Evolutionary conservation across 345 rosid genomes (phyloP), one percentile per base, ranked within the genome.

Genomic region (Salix purpurea): DNA sequence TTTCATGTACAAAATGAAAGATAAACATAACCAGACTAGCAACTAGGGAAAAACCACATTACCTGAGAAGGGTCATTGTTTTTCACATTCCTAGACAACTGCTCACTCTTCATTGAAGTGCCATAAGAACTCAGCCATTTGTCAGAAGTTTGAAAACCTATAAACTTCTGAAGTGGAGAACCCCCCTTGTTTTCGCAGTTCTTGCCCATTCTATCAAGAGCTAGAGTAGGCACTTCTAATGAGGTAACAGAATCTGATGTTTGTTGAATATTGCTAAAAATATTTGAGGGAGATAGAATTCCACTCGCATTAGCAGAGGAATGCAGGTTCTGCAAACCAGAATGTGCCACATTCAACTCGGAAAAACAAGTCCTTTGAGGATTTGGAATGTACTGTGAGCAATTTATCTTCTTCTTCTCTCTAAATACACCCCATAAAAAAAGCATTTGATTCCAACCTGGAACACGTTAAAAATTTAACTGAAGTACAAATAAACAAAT

Each of bases 371-470:
- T 46, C 14, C 52, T 15, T 21, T 14, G 50, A 32, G 32, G 42
- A 65, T 23, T 40, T 15, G 70, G 69, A 39, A 56, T 18, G 24
- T 74, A 44, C 8, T 24, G 56, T 23, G 64, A 65, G 70, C 28
- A 50, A 12, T 54, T 23, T 46, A 12, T 11, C 16, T 30, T 73
- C 72, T 64, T 82, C 69, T 64, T 82, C 69, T 62, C 81, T 73
- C 74, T 74, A 48, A 77, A 77, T 37, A 83, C 81, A 54, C 83
- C 86, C 83, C 86, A 83, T 30, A 83, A 37, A 66, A 74, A 80
- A 66, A 70, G 52, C 60, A 73, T 9, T 7, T 65, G 66, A 66
- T 83, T 79, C 83, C 83, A 83, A 58, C 79, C 86, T 83, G 81
- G 74, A 67, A 73, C 34, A 19, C 36, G 14, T 30, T 23, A 71